Conservation (phyloP, 129 eudicot genomes). For the Flaveria sonorensis region DNA sequence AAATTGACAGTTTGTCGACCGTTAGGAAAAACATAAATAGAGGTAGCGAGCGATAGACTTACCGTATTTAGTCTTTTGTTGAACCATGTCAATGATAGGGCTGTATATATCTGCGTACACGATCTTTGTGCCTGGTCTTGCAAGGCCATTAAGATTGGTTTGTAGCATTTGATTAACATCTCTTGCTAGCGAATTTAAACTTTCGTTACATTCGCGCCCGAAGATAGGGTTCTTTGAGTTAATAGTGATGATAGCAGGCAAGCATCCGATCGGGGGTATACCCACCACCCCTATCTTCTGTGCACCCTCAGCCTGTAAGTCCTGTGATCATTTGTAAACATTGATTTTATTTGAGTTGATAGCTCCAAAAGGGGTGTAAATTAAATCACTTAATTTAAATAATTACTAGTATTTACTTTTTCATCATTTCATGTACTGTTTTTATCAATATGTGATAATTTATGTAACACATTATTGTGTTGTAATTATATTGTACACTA, state of each 20-base stretch:
- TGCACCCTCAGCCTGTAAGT: constrained; percentile 52
- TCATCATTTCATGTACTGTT: no score
- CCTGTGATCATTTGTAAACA: constrained; percentile 21
- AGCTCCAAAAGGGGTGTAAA: no score
- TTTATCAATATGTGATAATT: no score
- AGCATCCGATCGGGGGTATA: constrained; percentile 69
- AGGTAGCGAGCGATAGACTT: background rate
- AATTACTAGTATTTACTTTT: no score
- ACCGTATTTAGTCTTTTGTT: constrained; percentile 31
- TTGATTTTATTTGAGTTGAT: no score
- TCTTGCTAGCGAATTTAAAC: constrained; percentile 33
- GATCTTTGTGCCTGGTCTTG: constrained; percentile 30
- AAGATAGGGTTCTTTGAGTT: constrained; percentile 34
- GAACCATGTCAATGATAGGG: constrained; percentile 43
- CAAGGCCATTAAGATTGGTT: constrained; percentile 30
- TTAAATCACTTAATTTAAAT: no score
- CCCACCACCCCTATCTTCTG: constrained; percentile 52
- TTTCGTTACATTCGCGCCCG: constrained; percentile 26
- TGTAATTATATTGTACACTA: no score
- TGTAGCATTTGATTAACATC: constrained; percentile 27
- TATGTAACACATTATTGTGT: no score
- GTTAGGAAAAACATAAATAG: background rate
- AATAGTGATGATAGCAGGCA: constrained; percentile 58
- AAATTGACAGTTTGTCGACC: background rate
- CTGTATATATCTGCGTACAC: constrained; percentile 48